Base-by-base conservation (phyloP, 2,329 filamentous ascomycete genomes). In the Exophiala dermatitidis region DNA sequence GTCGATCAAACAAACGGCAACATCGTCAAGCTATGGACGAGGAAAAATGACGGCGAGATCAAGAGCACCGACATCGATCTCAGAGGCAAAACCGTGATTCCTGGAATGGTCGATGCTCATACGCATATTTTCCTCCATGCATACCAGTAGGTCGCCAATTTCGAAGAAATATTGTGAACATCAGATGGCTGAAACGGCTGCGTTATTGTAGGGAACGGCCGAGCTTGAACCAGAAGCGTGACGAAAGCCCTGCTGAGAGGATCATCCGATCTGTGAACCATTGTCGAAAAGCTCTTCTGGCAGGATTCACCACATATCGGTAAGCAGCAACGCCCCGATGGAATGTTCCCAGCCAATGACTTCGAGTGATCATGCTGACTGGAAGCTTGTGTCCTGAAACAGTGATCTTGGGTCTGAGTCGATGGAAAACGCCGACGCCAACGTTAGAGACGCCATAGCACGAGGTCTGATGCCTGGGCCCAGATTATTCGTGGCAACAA, bases 241-340 rank as follows among this genome's bases (percentile, higher is more conserved):
- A 82, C 56, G 78, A 82, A 60, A 78, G 76, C 52, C 65, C 78
- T n/a, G 72, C 80, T 5, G 80, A 83, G 61, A 70, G 79, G 26
- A 71, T 75, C 28, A 72, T 83, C 45, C 75, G 80, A 12, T 75
- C 76, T 0, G 74, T 75, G 5, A 77, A 80, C 54, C 75, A 80
- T 57, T 73, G 72, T 55, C 75, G 74, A 42, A 69, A 71, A 0
- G 79, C 77, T 1, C 68, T 83, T 6, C 66, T 77, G 19, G 77
- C 79, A 0, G 80, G 80, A 4, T 82, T 77, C 67, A 83, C 78
- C 0, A 81, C 78, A 1, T 80, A 80, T 63, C 71, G 78, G 53
- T 55, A 43, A 43, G 19, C 19, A 19, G 19, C 19, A 19, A 19
- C 19, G 19, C 19, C 19, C 19, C 19, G 19, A 19, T 2, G 2